Conservation (phyloP, 345 rosid genomes). For the Brassica rapa region DNA sequence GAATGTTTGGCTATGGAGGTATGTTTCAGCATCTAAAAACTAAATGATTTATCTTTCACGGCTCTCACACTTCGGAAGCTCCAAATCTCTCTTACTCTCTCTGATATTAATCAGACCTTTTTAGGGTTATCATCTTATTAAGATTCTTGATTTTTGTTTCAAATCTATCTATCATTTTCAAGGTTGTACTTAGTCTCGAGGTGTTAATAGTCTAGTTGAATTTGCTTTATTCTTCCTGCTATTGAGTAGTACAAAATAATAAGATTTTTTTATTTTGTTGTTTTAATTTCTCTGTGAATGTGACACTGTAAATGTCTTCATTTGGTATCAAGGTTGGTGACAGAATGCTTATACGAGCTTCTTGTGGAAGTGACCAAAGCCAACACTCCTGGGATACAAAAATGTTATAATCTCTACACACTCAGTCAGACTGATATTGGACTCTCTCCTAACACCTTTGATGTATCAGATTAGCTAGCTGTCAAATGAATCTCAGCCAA, state of each 20-base stretch:
- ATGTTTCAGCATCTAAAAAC: conserved; percentile 24
- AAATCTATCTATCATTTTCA: background rate
- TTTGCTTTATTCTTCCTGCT: no score
- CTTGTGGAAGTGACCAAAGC: background rate
- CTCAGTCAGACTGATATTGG: background rate
- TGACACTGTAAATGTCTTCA: background rate
- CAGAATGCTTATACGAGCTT: background rate
- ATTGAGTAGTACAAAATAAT: no score
- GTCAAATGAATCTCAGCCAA: no score
- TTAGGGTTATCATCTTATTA: background rate
- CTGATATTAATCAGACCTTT: background rate
- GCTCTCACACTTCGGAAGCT: background rate
- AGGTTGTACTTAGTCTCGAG: background rate
- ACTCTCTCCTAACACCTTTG: background rate
- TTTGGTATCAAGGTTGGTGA: background rate
- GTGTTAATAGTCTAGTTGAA: no score
- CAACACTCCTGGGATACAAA: background rate
- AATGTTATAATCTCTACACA: background rate
- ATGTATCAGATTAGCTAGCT: background rate
- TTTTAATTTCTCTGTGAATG: background rate
- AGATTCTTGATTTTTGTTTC: no score
- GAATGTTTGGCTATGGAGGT: conserved; percentile 87
- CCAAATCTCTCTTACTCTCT: background rate
- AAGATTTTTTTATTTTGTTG: no score
- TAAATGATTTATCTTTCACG: background rate